Evolutionary conservation across 2,329 filamentous ascomycete species (phyloP), one percentile per base, ranked within the genome.

Genomic region (Corinectria fuckeliana): DNA sequence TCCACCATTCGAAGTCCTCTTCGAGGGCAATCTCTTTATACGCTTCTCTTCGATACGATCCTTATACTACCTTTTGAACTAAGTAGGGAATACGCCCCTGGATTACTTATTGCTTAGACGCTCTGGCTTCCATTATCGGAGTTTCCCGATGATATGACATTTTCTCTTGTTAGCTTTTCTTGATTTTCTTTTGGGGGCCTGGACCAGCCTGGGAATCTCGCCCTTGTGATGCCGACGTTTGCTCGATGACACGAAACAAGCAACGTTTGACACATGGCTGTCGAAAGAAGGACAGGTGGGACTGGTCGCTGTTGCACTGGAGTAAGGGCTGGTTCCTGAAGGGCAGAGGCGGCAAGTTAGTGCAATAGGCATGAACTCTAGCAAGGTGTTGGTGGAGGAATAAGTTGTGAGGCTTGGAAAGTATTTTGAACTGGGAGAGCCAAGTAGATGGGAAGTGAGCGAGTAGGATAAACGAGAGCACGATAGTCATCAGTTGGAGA

Each of bases 271-370:
- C n/a, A 38, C 21, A 11, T 23, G 28, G 30, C 45, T 45, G 25
- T 50, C 20, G 39, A 44, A 41, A 50, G 20, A 30, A 28, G 44
- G 26, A 50, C 23, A 28, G 48, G 45, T 20, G 56, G 34, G 50
- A 32, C 32, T 8, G 28, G 11, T 26, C 30, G 20, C 13, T 34
- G 50, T 21, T 30, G 26, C 26, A 56, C 30, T n/a, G 39, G 47
- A 56, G 38, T 47, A 50, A 30, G 52, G 57, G 57, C 51, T 60
- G 57, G 57, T 49, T 51, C 52, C 52, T 60, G 52, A 48, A 56
- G 18, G 23, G 20, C 23, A 48, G 36, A 28, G 34, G 52, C 56
- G 32, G 38, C 11, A 16, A 38, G 21, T n/a, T 34, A 38, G 23
- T 45, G 20, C 41, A 56, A 34, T 32, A 16, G 28, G 38, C 23